Evolutionary conservation across 257 asterid genomes (phyloP).

Genomic region (Anisodus acutangulus): DNA sequence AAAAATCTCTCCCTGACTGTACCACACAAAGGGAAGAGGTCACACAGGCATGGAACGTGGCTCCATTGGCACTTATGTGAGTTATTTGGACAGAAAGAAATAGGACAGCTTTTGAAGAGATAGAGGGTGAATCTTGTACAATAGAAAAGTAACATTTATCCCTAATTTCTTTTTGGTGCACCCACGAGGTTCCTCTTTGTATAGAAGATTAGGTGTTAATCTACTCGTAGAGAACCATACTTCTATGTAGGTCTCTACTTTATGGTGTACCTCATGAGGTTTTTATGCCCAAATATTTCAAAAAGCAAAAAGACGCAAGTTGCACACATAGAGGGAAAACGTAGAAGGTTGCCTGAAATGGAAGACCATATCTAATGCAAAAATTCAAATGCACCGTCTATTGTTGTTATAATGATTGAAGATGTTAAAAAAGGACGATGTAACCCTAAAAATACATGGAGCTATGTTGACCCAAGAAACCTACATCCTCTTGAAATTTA

Average conservation of each 20-base stretch:
- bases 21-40: conserved; percentile 17
- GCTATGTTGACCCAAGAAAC: not conserved
- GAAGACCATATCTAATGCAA: not conserved
- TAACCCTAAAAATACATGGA: not conserved
- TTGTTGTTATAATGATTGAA: not conserved
- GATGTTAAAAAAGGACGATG: not conserved
- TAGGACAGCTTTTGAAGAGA: not conserved
- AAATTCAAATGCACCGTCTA: not conserved
- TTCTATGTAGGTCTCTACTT: not conserved
- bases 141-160: not conserved
- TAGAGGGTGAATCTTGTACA: not conserved
- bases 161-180: conserved; percentile 1
- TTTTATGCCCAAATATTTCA: not conserved
- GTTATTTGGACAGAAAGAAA: not conserved
- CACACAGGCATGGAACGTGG: not conserved
- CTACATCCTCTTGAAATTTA: not conserved
- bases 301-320: not conserved
- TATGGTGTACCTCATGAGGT: not conserved
- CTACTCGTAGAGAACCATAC: not conserved
- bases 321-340: not conserved
- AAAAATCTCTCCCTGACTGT: not conserved
- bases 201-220: not conserved
- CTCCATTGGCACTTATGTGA: not conserved
- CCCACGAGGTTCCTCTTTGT: not conserved
- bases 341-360: not conserved